Conservation (phyloP, 2,329 filamentous ascomycete genomes). For the Cephalotrichum gorgonifer region DNA sequence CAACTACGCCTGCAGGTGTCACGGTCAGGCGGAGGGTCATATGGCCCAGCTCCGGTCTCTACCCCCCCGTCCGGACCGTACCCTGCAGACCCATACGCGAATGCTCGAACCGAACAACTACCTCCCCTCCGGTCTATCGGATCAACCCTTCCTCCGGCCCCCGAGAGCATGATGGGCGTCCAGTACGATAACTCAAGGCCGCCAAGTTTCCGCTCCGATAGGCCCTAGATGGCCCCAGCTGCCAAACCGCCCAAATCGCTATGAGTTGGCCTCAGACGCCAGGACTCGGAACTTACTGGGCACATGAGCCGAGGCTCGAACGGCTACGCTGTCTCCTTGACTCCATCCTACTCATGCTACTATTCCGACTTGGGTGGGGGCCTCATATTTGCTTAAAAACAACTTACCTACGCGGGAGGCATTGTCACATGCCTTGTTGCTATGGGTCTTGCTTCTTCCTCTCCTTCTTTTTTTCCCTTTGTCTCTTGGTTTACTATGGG, state of each 20-base stretch:
- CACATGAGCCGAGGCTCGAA: too few species aligned
- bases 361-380: too few species aligned
- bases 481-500: background rate
- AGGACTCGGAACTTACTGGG: too few species aligned
- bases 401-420: background rate
- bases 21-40: slow-evolving; percentile 10
- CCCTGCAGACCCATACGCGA: slow-evolving; percentile 9
- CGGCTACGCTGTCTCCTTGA: background rate
- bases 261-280: too few species aligned
- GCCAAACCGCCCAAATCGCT: too few species aligned
- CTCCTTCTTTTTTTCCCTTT: slow-evolving; percentile 1
- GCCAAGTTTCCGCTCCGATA: slow-evolving; percentile 35
- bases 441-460: background rate
- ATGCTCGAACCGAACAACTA: slow-evolving; percentile 39
- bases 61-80: slow-evolving; percentile 20
- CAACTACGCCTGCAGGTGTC: slow-evolving; percentile 26
- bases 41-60: slow-evolving; percentile 11
- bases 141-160: slow-evolving; percentile 33
- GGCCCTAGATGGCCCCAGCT: slow-evolving; percentile 19
- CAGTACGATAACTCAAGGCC: slow-evolving; percentile 43
- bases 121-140: slow-evolving; percentile 16
- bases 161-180: slow-evolving; percentile 57
- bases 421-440: too few species aligned
- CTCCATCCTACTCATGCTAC: background rate
- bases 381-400: background rate